phyloP scores from a whole-genome alignment of 345 rosid species.

The Ailanthus altissimus region DNA sequence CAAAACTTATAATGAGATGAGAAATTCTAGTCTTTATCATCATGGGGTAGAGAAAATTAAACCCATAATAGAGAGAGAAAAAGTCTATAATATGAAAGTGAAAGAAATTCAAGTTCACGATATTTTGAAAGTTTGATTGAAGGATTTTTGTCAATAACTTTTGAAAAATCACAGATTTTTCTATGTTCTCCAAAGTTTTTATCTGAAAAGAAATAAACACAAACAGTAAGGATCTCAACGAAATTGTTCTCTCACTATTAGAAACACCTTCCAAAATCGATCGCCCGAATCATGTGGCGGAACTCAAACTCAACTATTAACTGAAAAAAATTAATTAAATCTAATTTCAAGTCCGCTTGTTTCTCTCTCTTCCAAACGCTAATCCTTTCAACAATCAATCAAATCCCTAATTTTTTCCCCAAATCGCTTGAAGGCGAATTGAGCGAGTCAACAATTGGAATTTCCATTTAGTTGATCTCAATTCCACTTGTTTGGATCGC shows the following conservation, averaged over 20 bases:
- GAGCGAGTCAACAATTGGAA: neutral
- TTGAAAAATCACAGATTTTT: neutral
- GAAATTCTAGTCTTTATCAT: too few species aligned
- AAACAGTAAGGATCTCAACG: neutral
- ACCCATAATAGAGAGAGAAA: too few species aligned
- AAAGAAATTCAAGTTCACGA: neutral
- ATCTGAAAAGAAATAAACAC: neutral
- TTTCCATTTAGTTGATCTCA: neutral
- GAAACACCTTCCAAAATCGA: constrained; percentile 6
- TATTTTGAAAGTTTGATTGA: neutral
- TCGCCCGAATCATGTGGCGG: constrained; percentile 19
- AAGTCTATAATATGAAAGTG: neutral
- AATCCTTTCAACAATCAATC: constrained; percentile 9
- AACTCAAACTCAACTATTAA: constrained; percentile 38
- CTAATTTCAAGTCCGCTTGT: constrained; percentile 43
- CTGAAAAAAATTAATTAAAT: constrained; percentile 18
- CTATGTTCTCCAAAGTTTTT: neutral
- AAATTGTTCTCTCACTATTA: neutral
- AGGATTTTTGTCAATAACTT: neutral
- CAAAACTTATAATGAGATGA: too few species aligned
- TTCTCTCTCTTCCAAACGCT: constrained; percentile 26
- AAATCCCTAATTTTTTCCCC: constrained; percentile 22
- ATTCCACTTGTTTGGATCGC: constrained; percentile 6
- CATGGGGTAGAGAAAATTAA: too few species aligned
- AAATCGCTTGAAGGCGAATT: neutral